These are phyloP conservation scores for Aspergillus neotritici DNA, from an alignment of 2,329 filamentous ascomycete species.

Conservation along the genomic window DNA sequence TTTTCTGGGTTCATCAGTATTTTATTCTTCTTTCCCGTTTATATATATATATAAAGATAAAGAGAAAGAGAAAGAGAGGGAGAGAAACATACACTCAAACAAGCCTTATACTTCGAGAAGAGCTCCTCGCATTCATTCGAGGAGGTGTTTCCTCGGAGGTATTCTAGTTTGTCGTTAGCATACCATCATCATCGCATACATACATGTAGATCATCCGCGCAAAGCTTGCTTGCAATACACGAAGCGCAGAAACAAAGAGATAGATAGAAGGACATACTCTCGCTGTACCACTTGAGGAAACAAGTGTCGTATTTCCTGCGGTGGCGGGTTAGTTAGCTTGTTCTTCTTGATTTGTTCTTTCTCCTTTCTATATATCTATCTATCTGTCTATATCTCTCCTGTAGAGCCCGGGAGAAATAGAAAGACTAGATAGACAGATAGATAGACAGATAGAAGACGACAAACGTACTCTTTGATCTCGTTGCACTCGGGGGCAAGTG, in stretches of 20 bases:
- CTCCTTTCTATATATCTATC: no score
- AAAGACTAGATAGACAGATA: not conserved
- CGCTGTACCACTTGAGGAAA: conserved; percentile 98
- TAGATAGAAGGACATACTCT: conserved; percentile 57
- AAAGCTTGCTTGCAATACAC: not conserved
- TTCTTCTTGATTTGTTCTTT: not conserved
- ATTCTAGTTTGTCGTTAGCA: conserved; percentile 55
- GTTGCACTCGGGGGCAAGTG: conserved; percentile 89
- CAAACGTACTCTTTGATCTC: conserved; percentile 80
- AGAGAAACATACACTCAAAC: conserved; percentile 61
- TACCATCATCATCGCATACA: not conserved
- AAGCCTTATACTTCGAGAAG: conserved; percentile 84
- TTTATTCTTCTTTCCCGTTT: no score
- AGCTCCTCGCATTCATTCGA: conserved; percentile 80
- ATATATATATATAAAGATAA: no score
- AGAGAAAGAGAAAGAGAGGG: not conserved
- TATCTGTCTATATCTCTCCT: no score
- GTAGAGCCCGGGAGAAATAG: no score
- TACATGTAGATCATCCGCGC: no score
- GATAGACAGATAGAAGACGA: conserved; percentile 4
- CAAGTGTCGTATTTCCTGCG: conserved; percentile 87
- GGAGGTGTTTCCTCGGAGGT: conserved; percentile 75
- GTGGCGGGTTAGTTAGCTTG: conserved; percentile 15
- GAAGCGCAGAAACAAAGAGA: not conserved
- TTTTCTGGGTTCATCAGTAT: conserved; percentile 53